A percentile compares a stretch with the other conserved stretches of the same genome.
Conservation (phyloP, 2,329 filamentous ascomycete genomes). For the Magnaporthiopsis incrustans region DNA sequence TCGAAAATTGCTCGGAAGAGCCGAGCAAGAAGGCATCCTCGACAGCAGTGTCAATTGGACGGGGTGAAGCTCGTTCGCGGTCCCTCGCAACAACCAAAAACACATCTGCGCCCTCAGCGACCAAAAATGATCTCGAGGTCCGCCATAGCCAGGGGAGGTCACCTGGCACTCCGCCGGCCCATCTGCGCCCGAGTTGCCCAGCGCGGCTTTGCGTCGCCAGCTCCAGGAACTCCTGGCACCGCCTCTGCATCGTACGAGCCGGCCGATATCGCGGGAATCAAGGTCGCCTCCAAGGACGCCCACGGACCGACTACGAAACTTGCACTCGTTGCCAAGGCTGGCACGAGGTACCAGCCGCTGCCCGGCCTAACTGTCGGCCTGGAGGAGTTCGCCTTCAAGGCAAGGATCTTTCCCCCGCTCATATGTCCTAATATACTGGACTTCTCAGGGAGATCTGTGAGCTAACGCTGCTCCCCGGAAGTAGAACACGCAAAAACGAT, state of each 20-base stretch:
- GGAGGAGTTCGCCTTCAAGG: conserved; percentile 97
- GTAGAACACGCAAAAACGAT: conserved; percentile 79
- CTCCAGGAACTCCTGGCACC: conserved; percentile 28
- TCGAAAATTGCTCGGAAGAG: conserved; percentile 20
- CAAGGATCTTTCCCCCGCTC: conserved; percentile 27
- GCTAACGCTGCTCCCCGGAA: conserved; percentile 35
- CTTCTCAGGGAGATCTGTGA: conserved; percentile 15
- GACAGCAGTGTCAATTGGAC: conserved; percentile 21
- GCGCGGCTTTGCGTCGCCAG: conserved; percentile 52
- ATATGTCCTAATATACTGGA: neutral
- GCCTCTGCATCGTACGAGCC: conserved; percentile 82
- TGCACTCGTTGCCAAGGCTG: conserved; percentile 86
- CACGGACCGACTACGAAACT: conserved; percentile 84
- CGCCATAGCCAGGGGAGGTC: conserved; percentile 49
- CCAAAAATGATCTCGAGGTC: conserved; percentile 55
- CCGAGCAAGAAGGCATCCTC: conserved; percentile 11
- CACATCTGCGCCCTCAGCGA: conserved; percentile 8
- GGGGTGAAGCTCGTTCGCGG: conserved; percentile 16
- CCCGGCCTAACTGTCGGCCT: conserved; percentile 86
- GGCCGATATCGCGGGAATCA: conserved; percentile 78
- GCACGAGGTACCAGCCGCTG: conserved; percentile 83
- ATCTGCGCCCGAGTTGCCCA: conserved; percentile 44
- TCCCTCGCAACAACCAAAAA: neutral
- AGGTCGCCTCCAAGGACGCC: conserved; percentile 85
- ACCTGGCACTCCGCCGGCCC: conserved; percentile 49